Evolutionary conservation across 1,139 yeast genomes (phyloP).

Genomic region (Suzukiozyma palmioleophila): DNA sequence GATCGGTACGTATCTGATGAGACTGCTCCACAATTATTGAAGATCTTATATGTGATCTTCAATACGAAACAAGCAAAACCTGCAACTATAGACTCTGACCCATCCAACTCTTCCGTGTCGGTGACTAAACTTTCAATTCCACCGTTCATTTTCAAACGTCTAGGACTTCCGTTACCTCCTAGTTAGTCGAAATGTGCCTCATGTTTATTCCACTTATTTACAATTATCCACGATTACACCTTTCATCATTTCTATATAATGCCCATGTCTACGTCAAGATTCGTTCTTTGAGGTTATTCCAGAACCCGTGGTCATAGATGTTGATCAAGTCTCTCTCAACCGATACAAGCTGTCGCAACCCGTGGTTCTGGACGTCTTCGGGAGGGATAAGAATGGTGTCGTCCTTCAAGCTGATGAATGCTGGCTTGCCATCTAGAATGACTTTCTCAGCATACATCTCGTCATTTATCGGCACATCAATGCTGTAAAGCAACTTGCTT

Average conservation of each 20-base stretch:
- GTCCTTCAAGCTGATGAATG: constrained; percentile 27
- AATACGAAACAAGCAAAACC: background rate
- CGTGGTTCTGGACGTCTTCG: constrained; percentile 13
- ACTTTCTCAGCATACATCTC: constrained; percentile 15
- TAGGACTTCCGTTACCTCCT: background rate
- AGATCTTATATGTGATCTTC: background rate
- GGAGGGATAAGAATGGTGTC: constrained; percentile 14
- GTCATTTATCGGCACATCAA: constrained; percentile 7
- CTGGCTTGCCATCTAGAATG: constrained; percentile 10
- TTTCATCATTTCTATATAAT: too few relatives aligned
- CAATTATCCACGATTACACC: too few relatives aligned
- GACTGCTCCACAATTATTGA: background rate
- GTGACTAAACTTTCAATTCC: constrained; percentile 1
- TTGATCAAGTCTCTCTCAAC: constrained; percentile 50
- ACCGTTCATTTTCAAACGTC: background rate
- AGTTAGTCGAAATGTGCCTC: background rate
- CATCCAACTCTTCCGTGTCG: background rate
- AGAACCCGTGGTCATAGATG: constrained; percentile 66
- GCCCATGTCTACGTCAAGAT: background rate
- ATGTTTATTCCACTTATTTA: too few relatives aligned
- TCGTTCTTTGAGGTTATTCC: constrained; percentile 37
- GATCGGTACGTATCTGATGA: background rate
- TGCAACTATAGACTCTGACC: background rate
- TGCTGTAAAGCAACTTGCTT: constrained; percentile 27
- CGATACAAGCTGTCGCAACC: constrained; percentile 26